Evolutionary conservation across 2,329 filamentous ascomycete species (phyloP).

Genomic region (Erysiphe pulchra): DNA sequence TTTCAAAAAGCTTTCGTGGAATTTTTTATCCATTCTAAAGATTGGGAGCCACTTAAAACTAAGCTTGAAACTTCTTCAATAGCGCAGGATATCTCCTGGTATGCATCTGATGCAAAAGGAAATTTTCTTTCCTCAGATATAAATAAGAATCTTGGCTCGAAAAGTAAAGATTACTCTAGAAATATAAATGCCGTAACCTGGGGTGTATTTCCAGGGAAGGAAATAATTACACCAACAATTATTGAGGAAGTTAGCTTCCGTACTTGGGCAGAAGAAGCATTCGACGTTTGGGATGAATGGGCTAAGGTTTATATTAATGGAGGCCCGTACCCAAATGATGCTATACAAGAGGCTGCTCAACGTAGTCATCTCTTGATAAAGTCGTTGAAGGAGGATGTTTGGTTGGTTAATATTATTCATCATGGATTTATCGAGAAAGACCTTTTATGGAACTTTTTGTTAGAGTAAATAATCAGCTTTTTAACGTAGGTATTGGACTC

Average conservation of each 20-base stretch:
- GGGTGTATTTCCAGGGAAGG: slow-evolving; percentile 86
- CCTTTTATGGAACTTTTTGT: slow-evolving; percentile 45
- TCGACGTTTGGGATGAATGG: slow-evolving; percentile 90
- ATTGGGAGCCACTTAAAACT: slow-evolving; percentile 42
- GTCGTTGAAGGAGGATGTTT: slow-evolving; percentile 39
- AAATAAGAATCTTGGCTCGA: not conserved
- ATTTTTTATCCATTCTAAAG: slow-evolving; percentile 56
- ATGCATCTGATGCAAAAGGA: slow-evolving; percentile 56
- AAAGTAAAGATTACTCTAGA: slow-evolving; percentile 17
- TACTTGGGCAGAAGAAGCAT: slow-evolving; percentile 89
- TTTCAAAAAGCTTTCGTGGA: slow-evolving; percentile 98
- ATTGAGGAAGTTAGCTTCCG: slow-evolving; percentile 87
- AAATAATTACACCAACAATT: slow-evolving; percentile 89
- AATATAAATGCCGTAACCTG: slow-evolving; percentile 89
- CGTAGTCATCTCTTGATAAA: slow-evolving; percentile 48
- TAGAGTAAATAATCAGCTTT: slow-evolving; percentile 4
- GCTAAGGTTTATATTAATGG: slow-evolving; percentile 45
- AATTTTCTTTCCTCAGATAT: slow-evolving; percentile 42
- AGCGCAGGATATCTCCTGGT: slow-evolving; percentile 54
- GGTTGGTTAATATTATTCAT: slow-evolving; percentile 75
- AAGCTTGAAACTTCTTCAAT: slow-evolving; percentile 31
- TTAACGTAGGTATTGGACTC: too few relatives aligned
- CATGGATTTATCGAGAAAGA: slow-evolving; percentile 49
- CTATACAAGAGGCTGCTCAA: slow-evolving; percentile 28
- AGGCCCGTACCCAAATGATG: slow-evolving; percentile 22